A percentile compares a stretch with the other conserved stretches of the same genome.
Conservation (phyloP, 768 basidiomycete species). For the Phylloporus sp. region DNA sequence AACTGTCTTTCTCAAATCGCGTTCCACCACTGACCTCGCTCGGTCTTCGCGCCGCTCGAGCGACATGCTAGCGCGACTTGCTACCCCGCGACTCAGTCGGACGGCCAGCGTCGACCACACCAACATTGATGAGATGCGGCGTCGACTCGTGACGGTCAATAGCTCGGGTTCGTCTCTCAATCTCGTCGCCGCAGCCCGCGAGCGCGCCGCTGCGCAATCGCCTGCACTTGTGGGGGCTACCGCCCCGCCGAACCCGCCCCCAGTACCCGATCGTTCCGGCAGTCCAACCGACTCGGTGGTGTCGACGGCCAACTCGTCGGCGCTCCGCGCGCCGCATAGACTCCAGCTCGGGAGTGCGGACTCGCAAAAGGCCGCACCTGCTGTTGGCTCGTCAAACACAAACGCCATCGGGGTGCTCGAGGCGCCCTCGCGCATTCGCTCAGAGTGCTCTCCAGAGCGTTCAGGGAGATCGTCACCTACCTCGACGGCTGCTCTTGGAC, state of each 20-base stretch:
- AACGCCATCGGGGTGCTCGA: constrained; percentile 83
- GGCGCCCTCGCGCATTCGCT: constrained; percentile 59
- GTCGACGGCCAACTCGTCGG: constrained; percentile 64
- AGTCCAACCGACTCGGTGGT: constrained; percentile 83
- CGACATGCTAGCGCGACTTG: constrained; percentile 40
- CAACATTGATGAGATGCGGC: constrained; percentile 69
- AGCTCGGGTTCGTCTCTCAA: constrained; percentile 63
- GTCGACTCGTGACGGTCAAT: constrained; percentile 71
- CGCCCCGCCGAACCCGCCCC: constrained; percentile 16
- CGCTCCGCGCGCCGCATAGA: constrained; percentile 52
- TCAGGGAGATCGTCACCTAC: constrained; percentile 79
- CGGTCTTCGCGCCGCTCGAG: constrained; percentile 41
- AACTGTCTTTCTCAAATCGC: constrained; percentile 76
- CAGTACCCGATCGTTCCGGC: constrained; percentile 48
- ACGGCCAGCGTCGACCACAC: constrained; percentile 44
- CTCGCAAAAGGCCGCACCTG: constrained; percentile 82
- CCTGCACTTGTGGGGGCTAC: constrained; percentile 8
- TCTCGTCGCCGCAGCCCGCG: constrained; percentile 39
- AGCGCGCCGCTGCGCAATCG: constrained; percentile 24
- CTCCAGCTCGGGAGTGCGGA: constrained; percentile 70
- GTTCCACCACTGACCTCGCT: constrained; percentile 34
- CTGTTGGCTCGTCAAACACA: constrained; percentile 78
- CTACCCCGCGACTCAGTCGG: constrained; percentile 47
- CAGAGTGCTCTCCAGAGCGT: constrained; percentile 61
- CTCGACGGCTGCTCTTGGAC: constrained; percentile 53